Base-by-base conservation (phyloP, 2,329 filamentous ascomycete species). In the Penicillium sp. region DNA sequence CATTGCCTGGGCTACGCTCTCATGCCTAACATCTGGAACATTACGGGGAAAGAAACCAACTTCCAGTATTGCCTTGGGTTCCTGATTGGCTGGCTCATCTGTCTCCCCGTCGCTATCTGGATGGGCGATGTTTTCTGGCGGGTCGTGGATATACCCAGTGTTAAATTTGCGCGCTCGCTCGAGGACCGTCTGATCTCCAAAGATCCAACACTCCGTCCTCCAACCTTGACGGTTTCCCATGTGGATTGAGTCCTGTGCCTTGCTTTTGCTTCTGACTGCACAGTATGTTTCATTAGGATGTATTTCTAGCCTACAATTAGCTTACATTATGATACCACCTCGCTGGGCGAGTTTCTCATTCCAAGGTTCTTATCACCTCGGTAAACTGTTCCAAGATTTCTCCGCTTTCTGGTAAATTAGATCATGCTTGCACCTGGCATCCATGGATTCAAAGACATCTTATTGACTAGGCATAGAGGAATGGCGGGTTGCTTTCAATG, bases 101-200 rank as follows among this genome's bases (percentile, higher is more conserved):
- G 74, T 52, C 59, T 77, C 3, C 64, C 70, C 6, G 51, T 76
- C 27, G 68, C 80, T 0, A 72, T 86, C 5, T 86, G 83, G 78
- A 74, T 77, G 5, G 80, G 81, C 1, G 84, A 87, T 67, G 53
- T 87, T 3, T 86, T 86, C 62, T 86, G 83, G 81, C 76, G 83
- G 27, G 70, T 70, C 1, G 75, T 87, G 5, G 85, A 87, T 67
- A 68, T 73, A 3, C 79, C 78, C 1, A 75, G 78, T 64, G 73
- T 83, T 7, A 76, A 74, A 47, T 77, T 84, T 60, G 77, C 81
- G 3, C 72, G 77, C 42, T 81, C 79, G 75, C 55, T 83, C 24
- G 81, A 81, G 64, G 66, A 65, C 40, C 64, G 64, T 36, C 54
- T 72, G 27, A 58, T 68, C 29, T 61, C 64, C 1, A 69, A 70